phyloP scores from a whole-genome alignment of 2,329 filamentous ascomycete genomes.

The Hymenoscyphus salicellus region DNA sequence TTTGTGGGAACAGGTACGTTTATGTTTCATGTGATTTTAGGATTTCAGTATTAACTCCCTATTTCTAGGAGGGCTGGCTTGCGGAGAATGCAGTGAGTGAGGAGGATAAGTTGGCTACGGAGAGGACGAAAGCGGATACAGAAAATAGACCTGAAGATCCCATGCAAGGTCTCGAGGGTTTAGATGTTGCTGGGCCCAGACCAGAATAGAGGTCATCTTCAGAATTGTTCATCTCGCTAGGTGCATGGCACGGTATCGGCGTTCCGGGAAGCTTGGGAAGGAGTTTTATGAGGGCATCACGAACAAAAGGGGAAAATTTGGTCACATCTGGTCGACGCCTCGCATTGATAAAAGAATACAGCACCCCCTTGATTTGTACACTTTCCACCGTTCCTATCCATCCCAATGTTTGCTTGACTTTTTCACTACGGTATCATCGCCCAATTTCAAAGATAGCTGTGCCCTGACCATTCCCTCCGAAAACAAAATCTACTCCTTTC shows the following conservation, averaged over 20 bases:
- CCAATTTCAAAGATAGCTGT: not conserved
- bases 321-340: constrained; percentile 2
- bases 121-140: constrained; percentile 49
- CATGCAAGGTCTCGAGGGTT: constrained; percentile 90
- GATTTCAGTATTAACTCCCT: constrained; percentile 16
- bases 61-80: constrained; percentile 82
- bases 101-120: constrained; percentile 65
- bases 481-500: constrained; percentile 31
- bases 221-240: not conserved
- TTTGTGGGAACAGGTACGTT: constrained; percentile 88
- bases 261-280: constrained; percentile 14
- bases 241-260: constrained; percentile 24
- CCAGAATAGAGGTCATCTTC: constrained; percentile 50
- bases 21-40: not conserved
- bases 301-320: not conserved
- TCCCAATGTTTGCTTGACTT: not conserved
- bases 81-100: constrained; percentile 82
- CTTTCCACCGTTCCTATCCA: constrained; percentile 10
- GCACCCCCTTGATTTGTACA: constrained; percentile 26
- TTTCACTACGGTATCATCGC: not conserved
- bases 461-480: not conserved
- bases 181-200: constrained; percentile 92
- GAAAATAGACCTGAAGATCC: constrained; percentile 68
- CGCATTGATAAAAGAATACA: constrained; percentile 26
- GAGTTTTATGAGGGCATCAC: not conserved